phyloP scores from a whole-genome alignment of 179 eudicot genomes.

The Spergularia azorica region DNA sequence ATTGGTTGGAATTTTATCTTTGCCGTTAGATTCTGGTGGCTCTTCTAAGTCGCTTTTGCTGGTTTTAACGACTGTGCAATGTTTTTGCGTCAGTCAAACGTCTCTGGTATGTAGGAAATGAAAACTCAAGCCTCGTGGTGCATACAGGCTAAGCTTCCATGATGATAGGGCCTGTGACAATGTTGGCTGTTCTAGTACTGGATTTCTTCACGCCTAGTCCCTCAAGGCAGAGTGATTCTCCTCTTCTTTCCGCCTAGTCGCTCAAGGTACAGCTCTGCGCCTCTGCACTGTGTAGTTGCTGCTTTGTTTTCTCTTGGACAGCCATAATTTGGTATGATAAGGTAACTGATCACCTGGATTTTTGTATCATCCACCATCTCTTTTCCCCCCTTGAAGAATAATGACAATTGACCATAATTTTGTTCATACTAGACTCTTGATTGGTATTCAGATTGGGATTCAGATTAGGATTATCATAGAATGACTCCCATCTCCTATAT shows the following conservation, averaged over 20 bases:
- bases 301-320: constrained; percentile 3
- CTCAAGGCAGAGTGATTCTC: neutral
- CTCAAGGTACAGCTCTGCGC: neutral
- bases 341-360: neutral
- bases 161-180: neutral
- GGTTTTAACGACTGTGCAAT: neutral
- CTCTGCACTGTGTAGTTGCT: neutral
- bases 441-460: neutral
- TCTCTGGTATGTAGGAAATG: neutral
- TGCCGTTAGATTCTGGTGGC: neutral
- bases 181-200: neutral
- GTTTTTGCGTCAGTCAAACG: too few species aligned
- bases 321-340: neutral
- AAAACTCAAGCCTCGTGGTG: neutral
- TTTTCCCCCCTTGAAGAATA: neutral
- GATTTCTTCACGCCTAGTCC: neutral
- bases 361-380: too few species aligned
- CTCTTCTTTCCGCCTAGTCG: too few species aligned
- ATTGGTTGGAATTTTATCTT: neutral
- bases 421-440: neutral
- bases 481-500: too few species aligned
- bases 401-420: neutral
- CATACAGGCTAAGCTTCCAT: neutral
- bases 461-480: too few species aligned
- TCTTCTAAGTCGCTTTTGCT: neutral